phyloP scores from a whole-genome alignment of 352 stramenopile species.

The Pythium inflatum region DNA sequence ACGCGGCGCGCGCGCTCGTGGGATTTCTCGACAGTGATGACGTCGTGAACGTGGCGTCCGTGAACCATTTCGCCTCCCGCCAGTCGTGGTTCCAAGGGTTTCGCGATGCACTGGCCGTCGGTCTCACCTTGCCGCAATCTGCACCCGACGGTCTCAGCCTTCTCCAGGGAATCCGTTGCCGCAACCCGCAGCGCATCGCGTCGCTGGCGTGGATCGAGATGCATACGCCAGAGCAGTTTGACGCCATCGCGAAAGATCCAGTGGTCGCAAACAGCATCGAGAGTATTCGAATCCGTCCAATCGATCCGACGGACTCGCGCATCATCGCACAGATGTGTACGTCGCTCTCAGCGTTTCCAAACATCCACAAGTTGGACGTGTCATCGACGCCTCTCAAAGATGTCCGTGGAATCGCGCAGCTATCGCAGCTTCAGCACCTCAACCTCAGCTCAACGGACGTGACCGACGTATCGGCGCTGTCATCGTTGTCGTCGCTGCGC shows the following conservation, averaged over 20 bases:
- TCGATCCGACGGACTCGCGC: not conserved
- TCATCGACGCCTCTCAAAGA: not conserved
- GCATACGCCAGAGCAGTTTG: not conserved
- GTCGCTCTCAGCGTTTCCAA: not conserved
- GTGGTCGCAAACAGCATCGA: not conserved
- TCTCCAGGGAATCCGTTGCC: not conserved
- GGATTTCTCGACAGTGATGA: too few species aligned
- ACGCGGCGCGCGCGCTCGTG: too few species aligned
- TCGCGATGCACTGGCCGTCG: too few species aligned
- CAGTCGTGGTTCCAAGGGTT: too few species aligned
- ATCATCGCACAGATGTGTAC: not conserved
- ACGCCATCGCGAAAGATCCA: not conserved
- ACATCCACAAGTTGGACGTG: not conserved
- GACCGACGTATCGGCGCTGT: not conserved
- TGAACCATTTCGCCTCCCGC: too few species aligned
- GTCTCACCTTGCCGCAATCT: too few species aligned
- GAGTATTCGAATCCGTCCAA: not conserved
- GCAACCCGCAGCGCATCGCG: not conserved
- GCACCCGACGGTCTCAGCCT: not conserved
- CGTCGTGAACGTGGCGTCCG: too few species aligned
- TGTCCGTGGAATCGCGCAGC: not conserved
- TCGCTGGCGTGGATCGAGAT: not conserved
- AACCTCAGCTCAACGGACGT: not conserved
- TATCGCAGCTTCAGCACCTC: not conserved
- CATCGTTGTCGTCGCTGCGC: not conserved